Base-by-base conservation (phyloP, 257 asterid species). In the Solanum tarijense region DNA sequence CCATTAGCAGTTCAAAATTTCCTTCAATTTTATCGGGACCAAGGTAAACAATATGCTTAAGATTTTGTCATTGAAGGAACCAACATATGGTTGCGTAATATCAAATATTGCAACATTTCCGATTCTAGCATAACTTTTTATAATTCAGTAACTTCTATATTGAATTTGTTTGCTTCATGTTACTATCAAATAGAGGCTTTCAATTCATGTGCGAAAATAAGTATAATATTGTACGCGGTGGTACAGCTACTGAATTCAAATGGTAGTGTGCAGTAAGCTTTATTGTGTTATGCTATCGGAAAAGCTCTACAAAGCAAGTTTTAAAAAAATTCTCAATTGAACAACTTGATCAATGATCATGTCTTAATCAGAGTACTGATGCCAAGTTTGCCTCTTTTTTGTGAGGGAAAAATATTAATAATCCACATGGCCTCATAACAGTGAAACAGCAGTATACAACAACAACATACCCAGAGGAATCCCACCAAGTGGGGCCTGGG, bases 11-110 rank as follows among this genome's bases (percentile, higher is more conserved):
- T 29, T 41, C 87, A 32, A 18, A 46, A 31, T 18, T 39, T 9
- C 88, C 88, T n/a, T 85, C 84, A 9, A 9, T 38, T 78, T 62
- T 89, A 38, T 87, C 87, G 4, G 90, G 88, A 41, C 90, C 90
- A 25, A 66, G 88, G 81, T 89, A 32, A 79, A 76, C 12, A 39
- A 39, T 12, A 76, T 39, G 4, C 60, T 39, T 76, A 23, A 25
- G 2, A n/a, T 12, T n/a, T n/a, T 38, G 58, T 11, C 58, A 12
- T 38, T 12, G 32, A 75, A 38, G 43, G 46, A 23, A 75, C 21
- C 58, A 76, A 38, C 8, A 23, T n/a, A n/a, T 78, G 62, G 84
- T 25, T 41, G 3, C 5, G 7, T n/a, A 12, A 39, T 78, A 9
- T 41, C 60, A n/a, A 38, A 76, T 39, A n/a, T 12, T 12, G 60